Conservation (phyloP, 1,139 yeast genomes). For the Saccharomyces hybrid region DNA sequence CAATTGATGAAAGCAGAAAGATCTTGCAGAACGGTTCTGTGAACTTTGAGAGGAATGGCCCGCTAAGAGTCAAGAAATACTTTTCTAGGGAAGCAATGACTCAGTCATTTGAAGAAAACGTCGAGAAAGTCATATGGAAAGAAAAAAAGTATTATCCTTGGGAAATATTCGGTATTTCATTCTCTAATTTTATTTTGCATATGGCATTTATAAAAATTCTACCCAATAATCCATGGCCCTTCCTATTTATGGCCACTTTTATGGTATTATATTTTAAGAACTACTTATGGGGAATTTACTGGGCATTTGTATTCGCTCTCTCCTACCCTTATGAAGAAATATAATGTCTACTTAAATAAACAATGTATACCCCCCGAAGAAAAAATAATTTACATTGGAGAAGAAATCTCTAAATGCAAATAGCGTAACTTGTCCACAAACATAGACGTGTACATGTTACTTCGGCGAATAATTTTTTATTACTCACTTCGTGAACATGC, state of each 20-base stretch:
- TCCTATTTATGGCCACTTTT: slow-evolving; percentile 13
- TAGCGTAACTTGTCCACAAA: neutral
- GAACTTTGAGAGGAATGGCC: slow-evolving; percentile 45
- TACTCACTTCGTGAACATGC: neutral
- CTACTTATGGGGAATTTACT: slow-evolving; percentile 9
- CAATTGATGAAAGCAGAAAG: slow-evolving; percentile 40
- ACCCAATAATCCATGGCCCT: slow-evolving; percentile 18
- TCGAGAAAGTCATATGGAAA: slow-evolving; percentile 24
- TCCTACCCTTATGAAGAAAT: neutral
- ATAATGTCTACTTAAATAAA: neutral
- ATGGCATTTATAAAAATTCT: slow-evolving; percentile 13
- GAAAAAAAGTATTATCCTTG: slow-evolving; percentile 17
- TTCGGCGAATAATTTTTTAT: neutral
- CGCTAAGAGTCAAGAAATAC: slow-evolving; percentile 40
- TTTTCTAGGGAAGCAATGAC: slow-evolving; percentile 66
- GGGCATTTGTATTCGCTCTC: slow-evolving; percentile 6
- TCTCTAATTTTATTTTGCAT: slow-evolving; percentile 13
- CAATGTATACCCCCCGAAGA: neutral
- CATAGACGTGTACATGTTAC: neutral
- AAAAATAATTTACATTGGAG: neutral
- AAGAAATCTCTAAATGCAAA: neutral
- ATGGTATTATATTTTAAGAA: slow-evolving; percentile 11
- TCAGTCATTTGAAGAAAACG: slow-evolving; percentile 39
- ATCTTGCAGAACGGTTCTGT: slow-evolving; percentile 31
- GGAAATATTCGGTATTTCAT: slow-evolving; percentile 14